These are phyloP conservation scores for Fomes fomentarius DNA, from an alignment of 1,284 basidiomycete species.

Conservation along the genomic window DNA sequence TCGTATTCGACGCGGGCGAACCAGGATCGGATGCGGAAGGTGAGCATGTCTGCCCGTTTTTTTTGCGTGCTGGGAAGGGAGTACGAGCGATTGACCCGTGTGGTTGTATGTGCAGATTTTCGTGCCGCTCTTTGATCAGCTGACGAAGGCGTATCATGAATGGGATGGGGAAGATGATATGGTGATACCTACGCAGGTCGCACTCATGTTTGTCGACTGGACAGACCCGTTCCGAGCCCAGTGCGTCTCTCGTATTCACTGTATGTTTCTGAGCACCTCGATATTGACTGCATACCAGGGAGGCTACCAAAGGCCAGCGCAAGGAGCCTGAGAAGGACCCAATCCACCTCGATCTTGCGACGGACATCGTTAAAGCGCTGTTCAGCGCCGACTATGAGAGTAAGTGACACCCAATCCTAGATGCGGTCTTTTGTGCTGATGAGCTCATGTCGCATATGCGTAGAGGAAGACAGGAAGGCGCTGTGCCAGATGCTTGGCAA, in stretches of 20 bases:
- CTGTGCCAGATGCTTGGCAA: conserved; percentile 82
- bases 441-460: not conserved
- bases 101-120: conserved; percentile 61
- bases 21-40: conserved; percentile 80
- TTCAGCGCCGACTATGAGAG: conserved; percentile 53
- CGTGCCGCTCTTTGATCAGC: conserved; percentile 72
- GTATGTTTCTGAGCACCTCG: not conserved
- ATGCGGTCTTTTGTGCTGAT: not conserved
- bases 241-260: conserved; percentile 45
- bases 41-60: conserved; percentile 37
- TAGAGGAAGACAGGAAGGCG: conserved; percentile 82
- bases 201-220: conserved; percentile 90
- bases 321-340: conserved; percentile 47
- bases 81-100: too few relatives aligned
- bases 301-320: conserved; percentile 38
- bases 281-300: conserved; percentile 22
- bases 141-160: conserved; percentile 71
- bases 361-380: conserved; percentile 70
- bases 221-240: conserved; percentile 85
- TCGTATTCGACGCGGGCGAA: conserved; percentile 85
- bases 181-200: conserved; percentile 82
- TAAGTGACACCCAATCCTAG: conserved; percentile 27
- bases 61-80: too few relatives aligned
- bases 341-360: conserved; percentile 81
- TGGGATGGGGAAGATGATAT: conserved; percentile 80